Base-by-base conservation (phyloP, 345 rosid species). In the Carallia pectinifolia region DNA sequence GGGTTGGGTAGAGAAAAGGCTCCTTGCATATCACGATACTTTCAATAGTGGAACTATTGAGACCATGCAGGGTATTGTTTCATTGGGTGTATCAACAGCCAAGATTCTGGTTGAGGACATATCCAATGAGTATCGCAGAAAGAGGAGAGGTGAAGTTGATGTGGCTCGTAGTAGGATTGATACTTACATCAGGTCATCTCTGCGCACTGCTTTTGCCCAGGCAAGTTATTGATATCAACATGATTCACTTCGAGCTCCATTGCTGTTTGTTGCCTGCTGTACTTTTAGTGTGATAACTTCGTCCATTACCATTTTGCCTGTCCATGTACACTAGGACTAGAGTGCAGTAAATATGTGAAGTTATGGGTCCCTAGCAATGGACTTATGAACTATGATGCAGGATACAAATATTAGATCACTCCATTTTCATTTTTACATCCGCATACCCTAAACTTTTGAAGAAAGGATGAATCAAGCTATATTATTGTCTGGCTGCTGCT, bases 141-240 rank as follows among this genome's bases (percentile, higher is more conserved):
- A 79, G 82, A 89, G 96, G 84, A 92, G 81, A 82, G 85, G 87
- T 67, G 94, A 89, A 71, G 91, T 85, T 66, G 97, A 95, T 82
- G 96, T 90, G 58, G 90, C 89, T 68, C 90, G 91, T 30, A 82
- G 80, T 56, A 89, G 96, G 77, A 85, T 90, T 65, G 99, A 95
- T 67, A 95, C 98, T 38, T 95, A 95, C 83, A 92, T 95, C 79
- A 90, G 99, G 78, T 95, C 99, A 48, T 95, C 99, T 10, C 77
- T 95, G 65, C 93, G 96, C 65, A 92, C 99, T 44, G 92, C 91
- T 64, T 95, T 95, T 85, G 99, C 99, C 72, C 99, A 95, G 97
- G 99, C 83, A 90, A 87, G 92, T 85, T 53, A 56, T 66, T 69
- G 48, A 38, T 47, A 37, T 61, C 64, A 53, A 52, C 44, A 34